Percentiles rank a stretch among this genome's conserved stretches.
Conservation (phyloP, 225 moss, liverwort and hornwort species). For the Physcomitrium patens region DNA sequence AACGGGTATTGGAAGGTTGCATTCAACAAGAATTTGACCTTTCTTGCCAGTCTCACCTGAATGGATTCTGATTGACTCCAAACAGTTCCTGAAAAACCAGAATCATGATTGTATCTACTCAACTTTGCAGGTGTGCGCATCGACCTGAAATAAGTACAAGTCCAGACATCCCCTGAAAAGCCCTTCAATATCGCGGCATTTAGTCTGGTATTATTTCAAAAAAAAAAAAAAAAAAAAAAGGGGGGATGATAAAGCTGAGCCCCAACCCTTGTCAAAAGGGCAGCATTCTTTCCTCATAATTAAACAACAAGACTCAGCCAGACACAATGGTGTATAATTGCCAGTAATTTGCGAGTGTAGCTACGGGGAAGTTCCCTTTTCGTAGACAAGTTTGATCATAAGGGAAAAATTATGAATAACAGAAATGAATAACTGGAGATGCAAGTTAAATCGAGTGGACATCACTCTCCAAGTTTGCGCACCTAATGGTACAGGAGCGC, state of each 20-base stretch:
- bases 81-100: not conserved
- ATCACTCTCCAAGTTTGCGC: conserved; percentile 25
- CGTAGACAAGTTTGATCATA: conserved; percentile 12
- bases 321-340: conserved; percentile 17
- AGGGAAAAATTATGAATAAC: conserved; percentile 23
- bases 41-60: not conserved
- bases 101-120: not conserved
- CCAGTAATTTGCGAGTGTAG: conserved; percentile 23
- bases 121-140: not conserved
- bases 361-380: conserved; percentile 18
- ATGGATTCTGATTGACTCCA: not conserved
- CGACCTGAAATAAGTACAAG: not conserved
- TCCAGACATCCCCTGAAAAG: conserved; percentile 11
- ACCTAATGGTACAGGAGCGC: conserved; percentile 3
- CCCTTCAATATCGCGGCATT: not conserved
- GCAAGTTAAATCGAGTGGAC: not conserved
- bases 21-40: not conserved
- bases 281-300: not conserved
- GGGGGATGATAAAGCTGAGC: not conserved
- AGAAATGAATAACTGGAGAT: conserved; percentile 18
- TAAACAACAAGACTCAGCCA: not conserved
- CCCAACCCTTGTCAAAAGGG: not conserved
- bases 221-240: not conserved
- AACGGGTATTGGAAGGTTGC: no score
- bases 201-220: not conserved